A percentile compares a stretch with the other conserved stretches of the same genome.
These are phyloP conservation scores for Poa annua DNA, from an alignment of 176 grass and related monocot species.

Conservation along the genomic window DNA sequence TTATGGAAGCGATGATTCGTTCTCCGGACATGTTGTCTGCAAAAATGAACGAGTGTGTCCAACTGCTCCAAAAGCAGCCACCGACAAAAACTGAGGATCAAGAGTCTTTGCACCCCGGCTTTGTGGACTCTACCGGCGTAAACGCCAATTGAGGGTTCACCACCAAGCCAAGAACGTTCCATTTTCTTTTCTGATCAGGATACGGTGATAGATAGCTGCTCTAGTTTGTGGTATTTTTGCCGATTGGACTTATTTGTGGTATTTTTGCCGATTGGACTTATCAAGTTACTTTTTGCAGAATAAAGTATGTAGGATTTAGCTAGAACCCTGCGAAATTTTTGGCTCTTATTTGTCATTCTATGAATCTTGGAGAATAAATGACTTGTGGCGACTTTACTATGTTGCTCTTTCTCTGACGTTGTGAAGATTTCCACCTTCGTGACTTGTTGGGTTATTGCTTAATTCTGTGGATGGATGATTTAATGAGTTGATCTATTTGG, in stretches of 20 bases:
- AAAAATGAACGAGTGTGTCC: conserved; percentile 64
- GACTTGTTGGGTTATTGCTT: background rate
- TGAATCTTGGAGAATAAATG: conserved; percentile 34
- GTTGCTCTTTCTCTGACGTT: background rate
- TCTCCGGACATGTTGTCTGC: conserved; percentile 57
- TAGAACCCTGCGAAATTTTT: background rate
- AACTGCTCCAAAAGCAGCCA: conserved; percentile 44
- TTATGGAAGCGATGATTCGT: background rate
- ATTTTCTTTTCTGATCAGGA: conserved; percentile 29
- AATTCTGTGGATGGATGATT: background rate
- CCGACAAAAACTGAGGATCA: conserved; percentile 51
- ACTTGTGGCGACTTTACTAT: background rate
- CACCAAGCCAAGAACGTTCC: background rate
- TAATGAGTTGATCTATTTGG: background rate
- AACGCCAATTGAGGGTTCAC: conserved; percentile 46
- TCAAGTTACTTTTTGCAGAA: conserved; percentile 33
- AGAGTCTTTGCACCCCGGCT: conserved; percentile 47
- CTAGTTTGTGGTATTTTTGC: conserved; percentile 35
- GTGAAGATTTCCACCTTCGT: background rate
- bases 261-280: conserved; percentile 8
- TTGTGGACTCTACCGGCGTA: conserved; percentile 46
- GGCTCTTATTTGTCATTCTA: conserved; percentile 24
- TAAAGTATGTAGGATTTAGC: conserved; percentile 35
- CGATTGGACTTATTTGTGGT: conserved; percentile 3
- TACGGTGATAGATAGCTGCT: conserved; percentile 32